Conservation (phyloP, 2,329 filamentous ascomycete genomes). For the Cordyceps tenuipes region DNA sequence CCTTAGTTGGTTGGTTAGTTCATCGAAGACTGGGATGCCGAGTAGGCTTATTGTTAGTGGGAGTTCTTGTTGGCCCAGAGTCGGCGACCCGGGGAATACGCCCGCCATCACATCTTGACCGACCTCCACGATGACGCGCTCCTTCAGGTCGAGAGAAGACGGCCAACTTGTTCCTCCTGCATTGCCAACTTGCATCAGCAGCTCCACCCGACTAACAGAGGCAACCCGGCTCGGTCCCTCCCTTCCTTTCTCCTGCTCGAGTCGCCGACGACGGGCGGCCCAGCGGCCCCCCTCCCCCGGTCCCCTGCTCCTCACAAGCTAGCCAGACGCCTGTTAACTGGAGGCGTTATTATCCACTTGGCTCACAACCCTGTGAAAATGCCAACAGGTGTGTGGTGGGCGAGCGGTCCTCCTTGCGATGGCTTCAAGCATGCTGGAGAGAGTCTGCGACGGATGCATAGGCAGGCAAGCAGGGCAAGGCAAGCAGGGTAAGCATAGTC, state of each 20-base stretch:
- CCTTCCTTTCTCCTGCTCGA: background rate
- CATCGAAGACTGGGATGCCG: background rate
- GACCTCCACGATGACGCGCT: too few species aligned
- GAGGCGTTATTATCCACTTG: background rate
- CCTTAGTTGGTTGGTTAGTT: too few species aligned
- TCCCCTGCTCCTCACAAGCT: background rate
- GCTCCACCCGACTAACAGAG: background rate
- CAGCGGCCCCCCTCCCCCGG: background rate
- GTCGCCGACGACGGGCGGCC: background rate
- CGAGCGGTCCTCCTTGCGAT: background rate
- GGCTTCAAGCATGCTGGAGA: constrained; percentile 1
- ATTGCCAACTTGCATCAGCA: background rate
- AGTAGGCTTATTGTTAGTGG: background rate
- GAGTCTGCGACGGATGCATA: background rate
- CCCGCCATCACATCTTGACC: background rate
- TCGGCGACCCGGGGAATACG: background rate
- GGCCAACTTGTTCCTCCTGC: too few species aligned
- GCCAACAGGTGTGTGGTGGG: background rate
- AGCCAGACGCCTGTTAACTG: background rate
- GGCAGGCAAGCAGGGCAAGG: too few species aligned
- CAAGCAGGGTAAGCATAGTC: too few species aligned
- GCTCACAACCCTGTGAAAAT: background rate
- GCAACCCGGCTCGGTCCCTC: background rate
- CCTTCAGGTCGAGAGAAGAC: too few species aligned
- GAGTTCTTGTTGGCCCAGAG: background rate